phyloP scores from a whole-genome alignment of 73 alveolate species.

The Paramecium biaurelia region DNA sequence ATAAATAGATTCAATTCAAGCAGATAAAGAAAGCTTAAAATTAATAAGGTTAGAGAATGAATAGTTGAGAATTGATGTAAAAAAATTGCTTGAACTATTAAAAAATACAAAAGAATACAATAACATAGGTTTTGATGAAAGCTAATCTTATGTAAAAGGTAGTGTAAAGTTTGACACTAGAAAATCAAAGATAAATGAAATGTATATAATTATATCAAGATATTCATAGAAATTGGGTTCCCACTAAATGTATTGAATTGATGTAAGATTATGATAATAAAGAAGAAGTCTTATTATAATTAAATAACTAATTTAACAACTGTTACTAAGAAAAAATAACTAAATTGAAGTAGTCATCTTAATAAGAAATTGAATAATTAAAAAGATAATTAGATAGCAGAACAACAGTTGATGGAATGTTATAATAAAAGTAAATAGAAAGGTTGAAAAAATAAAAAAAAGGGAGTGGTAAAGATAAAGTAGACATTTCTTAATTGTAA shows the following conservation, averaged over 20 bases:
- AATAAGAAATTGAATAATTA: background rate
- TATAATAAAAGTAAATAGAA: background rate
- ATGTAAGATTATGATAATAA: background rate
- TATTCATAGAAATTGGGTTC: slow-evolving; percentile 17
- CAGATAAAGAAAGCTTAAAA: background rate
- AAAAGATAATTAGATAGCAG: slow-evolving; percentile 17
- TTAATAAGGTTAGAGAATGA: slow-evolving; percentile 19
- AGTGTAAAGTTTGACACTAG: background rate
- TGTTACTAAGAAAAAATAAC: background rate
- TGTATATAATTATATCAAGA: background rate
- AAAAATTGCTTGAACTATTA: slow-evolving; percentile 9
- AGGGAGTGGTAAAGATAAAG: background rate
- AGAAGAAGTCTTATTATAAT: slow-evolving; percentile 10
- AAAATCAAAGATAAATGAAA: background rate
- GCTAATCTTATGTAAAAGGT: background rate
- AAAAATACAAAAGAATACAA: slow-evolving; percentile 29
- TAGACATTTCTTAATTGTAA: background rate
- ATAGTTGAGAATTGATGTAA: slow-evolving; percentile 4
- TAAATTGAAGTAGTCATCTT: background rate
- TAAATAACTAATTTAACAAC: background rate
- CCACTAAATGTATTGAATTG: background rate
- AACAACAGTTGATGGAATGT: slow-evolving; percentile 10
- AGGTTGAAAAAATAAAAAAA: background rate
- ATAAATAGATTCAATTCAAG: background rate
- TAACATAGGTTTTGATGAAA: slow-evolving; percentile 34